Base-by-base conservation (phyloP, 805 yeast species). In the Sugiyamaella marilandica region DNA sequence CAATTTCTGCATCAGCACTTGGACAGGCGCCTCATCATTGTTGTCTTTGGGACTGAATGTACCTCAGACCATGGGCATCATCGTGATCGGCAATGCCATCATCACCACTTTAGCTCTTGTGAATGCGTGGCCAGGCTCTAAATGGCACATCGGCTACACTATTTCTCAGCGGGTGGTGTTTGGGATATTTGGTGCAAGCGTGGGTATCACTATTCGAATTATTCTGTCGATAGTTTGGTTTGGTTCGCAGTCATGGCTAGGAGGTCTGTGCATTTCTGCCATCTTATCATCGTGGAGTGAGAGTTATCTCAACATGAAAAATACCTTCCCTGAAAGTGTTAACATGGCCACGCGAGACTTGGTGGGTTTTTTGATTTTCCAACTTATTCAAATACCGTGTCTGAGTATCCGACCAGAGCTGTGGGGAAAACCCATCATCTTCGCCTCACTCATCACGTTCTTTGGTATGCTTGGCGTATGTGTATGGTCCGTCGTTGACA, bases 161-260 rank as follows among this genome's bases (percentile, higher is more conserved):
- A 68, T 78, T 13, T 69, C 68, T 51, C 68, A 71, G 24, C 64
- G 82, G 48, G 68, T 72, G 46, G 65, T 75, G 0, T 77, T 75
- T 64, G 82, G 83, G 10, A 67, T 75, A 21, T 64, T 68, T 57
- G 80, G 81, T 2, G 70, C 78, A 2, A 65, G 59, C 41, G 50
- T 77, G 11, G 56, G 56, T 2, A 53, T 53, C 5, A 13, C 41
- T 24, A 36, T 53, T 14, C 14, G 82, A 61, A 70, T 73, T 33
- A 67, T 75, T 34, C 63, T 78, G 41, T 73, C 78, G 14, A 67
- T 74, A 41, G 75, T 78, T 37, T 76, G 77, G 74, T 76, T 67
- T 56, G 74, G 75, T 2, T 70, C 74, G 5, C 76, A 74, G 54
- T 63, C 78, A 0, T 77, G 70, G 64, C 67, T 75, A 4, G 80